Base-by-base conservation (phyloP, 345 rosid species). In the Brassica napus region DNA sequence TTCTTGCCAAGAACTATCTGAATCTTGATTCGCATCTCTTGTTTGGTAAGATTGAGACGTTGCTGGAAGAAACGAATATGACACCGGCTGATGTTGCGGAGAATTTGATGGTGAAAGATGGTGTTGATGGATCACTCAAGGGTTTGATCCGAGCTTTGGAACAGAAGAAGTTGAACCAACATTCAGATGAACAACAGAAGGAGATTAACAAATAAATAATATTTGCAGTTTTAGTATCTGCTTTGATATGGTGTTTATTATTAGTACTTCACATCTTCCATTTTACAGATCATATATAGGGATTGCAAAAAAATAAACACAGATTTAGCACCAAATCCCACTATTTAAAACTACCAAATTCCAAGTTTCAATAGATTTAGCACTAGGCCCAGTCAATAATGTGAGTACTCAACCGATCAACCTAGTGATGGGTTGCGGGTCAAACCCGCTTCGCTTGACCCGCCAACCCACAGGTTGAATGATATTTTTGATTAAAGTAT, bases 21-120 rank as follows among this genome's bases (percentile, higher is more conserved):
- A 71, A 81, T n/a, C 68, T 85, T 21, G 84, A 85, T 35, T 72
- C 83, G 0, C 86, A 85, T 77, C 1, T 3, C 28, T 24, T 72
- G 81, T 83, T 83, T 49, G 77, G 52, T 9, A 55, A 63, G 59
- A 72, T 85, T 16, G 79, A 12, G 26, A 16, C 5, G 28, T 59
- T 79, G 81, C 63, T 87, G 69, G 67, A 65, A 59, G 84, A 80
- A 73, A 76, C 67, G 18, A 30, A 71, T 5, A 82, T 86, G 64
- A 81, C 85, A 15, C 82, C 86, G 3, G 88, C 88, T 63, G 85
- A 86, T 71, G 85, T 82, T 68, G 85, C 85, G 1, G 86, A 86
- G 82, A 57, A 72, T 49, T 77, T 86, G 84, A 83, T 86, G 79
- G 81, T 82, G 7, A 83, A 83, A 72, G 82, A 37, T 28, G 82